Evolutionary conservation across 2,329 filamentous ascomycete genomes (phyloP).

Genomic region (Trichoderma guizhouense): DNA sequence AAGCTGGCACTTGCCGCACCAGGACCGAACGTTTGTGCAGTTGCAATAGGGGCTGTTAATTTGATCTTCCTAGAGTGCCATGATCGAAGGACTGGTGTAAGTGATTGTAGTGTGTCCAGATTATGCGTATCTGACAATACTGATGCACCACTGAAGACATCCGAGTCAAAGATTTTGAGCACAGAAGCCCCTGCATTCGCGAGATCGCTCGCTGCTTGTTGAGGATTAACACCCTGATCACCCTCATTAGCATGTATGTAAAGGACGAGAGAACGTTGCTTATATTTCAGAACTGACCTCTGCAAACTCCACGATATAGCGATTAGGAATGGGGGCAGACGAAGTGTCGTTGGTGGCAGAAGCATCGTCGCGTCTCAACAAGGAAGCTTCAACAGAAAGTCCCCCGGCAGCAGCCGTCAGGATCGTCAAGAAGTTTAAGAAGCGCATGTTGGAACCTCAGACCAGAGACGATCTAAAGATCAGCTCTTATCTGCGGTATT

Average conservation of each 20-base stretch:
- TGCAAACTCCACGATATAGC: background rate
- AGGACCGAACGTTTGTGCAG: background rate
- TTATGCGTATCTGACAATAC: background rate
- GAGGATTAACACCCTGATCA: background rate
- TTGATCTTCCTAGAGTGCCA: background rate
- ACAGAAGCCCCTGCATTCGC: background rate
- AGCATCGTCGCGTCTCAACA: background rate
- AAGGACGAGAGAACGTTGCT: background rate
- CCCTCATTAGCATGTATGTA: background rate
- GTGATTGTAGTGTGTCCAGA: background rate
- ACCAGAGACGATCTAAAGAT: background rate
- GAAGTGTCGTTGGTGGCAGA: background rate
- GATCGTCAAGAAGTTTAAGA: background rate
- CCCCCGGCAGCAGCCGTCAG: background rate
- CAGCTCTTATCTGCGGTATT: background rate
- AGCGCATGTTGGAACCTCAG: background rate
- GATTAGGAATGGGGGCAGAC: background rate
- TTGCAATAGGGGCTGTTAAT: background rate
- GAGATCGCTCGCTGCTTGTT: background rate
- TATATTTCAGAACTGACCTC: background rate
- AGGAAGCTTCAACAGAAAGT: background rate
- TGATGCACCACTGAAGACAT: background rate
- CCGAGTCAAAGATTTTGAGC: background rate
- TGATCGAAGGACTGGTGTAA: background rate
- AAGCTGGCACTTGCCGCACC: slow-evolving; percentile 25